Conservation (phyloP, 2,329 filamentous ascomycete genomes). For the Diplodia intermedia region DNA sequence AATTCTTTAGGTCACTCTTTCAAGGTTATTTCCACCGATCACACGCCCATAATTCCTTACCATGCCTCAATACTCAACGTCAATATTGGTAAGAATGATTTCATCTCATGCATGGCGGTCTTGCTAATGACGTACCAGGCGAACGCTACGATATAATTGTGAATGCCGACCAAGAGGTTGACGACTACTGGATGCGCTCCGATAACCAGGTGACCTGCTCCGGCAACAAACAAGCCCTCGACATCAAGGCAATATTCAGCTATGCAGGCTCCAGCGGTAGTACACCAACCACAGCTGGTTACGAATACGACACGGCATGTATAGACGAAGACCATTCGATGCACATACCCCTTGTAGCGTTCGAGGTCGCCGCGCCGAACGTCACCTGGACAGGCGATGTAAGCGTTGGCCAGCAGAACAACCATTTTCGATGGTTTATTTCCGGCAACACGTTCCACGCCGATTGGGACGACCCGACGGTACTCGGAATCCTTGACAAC, state of each 20-base stretch:
- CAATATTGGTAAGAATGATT: slow-evolving; percentile 44
- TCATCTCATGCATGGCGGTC: slow-evolving; percentile 41
- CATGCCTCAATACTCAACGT: slow-evolving; percentile 46
- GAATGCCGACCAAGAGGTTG: slow-evolving; percentile 42
- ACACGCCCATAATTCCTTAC: slow-evolving; percentile 53
- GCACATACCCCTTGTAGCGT: slow-evolving; percentile 45
- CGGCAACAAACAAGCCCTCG: slow-evolving; percentile 43
- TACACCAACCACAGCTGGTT: slow-evolving; percentile 45
- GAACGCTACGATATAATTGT: slow-evolving; percentile 52
- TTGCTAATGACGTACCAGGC: slow-evolving; percentile 36
- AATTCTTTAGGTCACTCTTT: slow-evolving; percentile 48
- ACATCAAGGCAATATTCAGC: slow-evolving; percentile 49
- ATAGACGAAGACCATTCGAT: slow-evolving; percentile 47
- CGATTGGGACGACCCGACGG: slow-evolving; percentile 50
- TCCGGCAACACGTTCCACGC: slow-evolving; percentile 49
- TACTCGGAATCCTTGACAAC: slow-evolving; percentile 45
- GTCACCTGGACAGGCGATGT: slow-evolving; percentile 38
- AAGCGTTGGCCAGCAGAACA: slow-evolving; percentile 40
- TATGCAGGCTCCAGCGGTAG: slow-evolving; percentile 43
- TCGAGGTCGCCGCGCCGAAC: slow-evolving; percentile 39
- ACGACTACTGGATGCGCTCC: slow-evolving; percentile 48
- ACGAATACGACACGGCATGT: slow-evolving; percentile 46
- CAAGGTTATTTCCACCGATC: slow-evolving; percentile 54
- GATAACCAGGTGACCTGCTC: slow-evolving; percentile 51
- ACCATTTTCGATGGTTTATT: slow-evolving; percentile 52